Evolutionary conservation across 1,284 basidiomycete species (phyloP).

Genomic region (Porodaedalea pini): DNA sequence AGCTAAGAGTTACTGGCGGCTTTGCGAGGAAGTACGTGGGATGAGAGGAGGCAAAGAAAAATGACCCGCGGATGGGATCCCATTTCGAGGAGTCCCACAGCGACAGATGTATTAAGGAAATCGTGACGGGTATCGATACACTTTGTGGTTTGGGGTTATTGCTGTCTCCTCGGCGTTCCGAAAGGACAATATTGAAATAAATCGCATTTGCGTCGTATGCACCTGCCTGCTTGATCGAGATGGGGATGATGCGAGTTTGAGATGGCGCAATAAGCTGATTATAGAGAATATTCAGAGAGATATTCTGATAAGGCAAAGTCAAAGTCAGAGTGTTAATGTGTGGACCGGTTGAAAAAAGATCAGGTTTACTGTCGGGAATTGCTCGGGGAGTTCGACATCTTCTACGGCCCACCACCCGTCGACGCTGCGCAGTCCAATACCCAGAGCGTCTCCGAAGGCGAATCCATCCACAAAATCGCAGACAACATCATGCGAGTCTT

Average conservation of each 20-base stretch:
- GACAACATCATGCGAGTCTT: slow-evolving; percentile 49
- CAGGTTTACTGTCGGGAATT: slow-evolving; percentile 24
- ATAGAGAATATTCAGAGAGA: slow-evolving; percentile 10
- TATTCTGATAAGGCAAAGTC: not conserved
- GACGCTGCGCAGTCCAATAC: slow-evolving; percentile 53
- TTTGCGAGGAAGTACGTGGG: slow-evolving; percentile 56
- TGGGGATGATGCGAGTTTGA: slow-evolving; percentile 22
- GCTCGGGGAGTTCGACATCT: slow-evolving; percentile 19
- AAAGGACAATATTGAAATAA: slow-evolving; percentile 10
- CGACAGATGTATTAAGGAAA: slow-evolving; percentile 44
- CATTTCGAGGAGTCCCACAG: slow-evolving; percentile 36
- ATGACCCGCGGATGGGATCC: slow-evolving; percentile 49
- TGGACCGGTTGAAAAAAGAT: not conserved
- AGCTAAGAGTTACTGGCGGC: slow-evolving; percentile 41
- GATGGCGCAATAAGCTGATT: slow-evolving; percentile 15
- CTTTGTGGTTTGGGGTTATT: slow-evolving; percentile 25
- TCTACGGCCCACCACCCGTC: slow-evolving; percentile 52
- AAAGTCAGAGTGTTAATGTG: not conserved
- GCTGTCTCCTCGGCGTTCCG: slow-evolving; percentile 28
- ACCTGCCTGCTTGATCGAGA: slow-evolving; percentile 16
- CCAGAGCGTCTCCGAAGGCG: slow-evolving; percentile 63
- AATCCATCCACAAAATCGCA: slow-evolving; percentile 66
- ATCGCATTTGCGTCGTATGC: slow-evolving; percentile 4
- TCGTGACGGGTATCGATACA: slow-evolving; percentile 28
- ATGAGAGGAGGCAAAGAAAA: slow-evolving; percentile 51